These are phyloP conservation scores for Silene vulgaris DNA, from an alignment of 179 eudicot species.

Conservation along the genomic window DNA sequence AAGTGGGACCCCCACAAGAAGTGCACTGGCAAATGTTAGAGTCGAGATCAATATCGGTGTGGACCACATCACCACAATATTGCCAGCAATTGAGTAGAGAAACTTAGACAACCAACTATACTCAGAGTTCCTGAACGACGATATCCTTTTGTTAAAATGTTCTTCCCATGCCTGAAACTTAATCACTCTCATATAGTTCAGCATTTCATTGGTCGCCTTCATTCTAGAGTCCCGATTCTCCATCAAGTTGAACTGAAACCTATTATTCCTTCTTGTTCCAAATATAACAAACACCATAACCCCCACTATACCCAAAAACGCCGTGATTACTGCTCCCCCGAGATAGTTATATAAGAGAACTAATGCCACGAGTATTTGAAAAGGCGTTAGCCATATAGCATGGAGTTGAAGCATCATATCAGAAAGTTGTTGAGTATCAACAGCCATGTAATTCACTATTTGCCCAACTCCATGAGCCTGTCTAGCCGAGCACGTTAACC, in stretches of 20 bases:
- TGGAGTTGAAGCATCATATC: constrained; percentile 96
- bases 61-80: constrained; percentile 80
- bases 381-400: constrained; percentile 78
- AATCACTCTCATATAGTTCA: constrained; percentile 85
- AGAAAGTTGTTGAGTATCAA: constrained; percentile 93
- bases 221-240: constrained; percentile 66
- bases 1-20: constrained; percentile 54
- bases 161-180: constrained; percentile 98
- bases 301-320: constrained; percentile 45
- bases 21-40: constrained; percentile 65
- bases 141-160: constrained; percentile 63
- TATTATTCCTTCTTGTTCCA: constrained; percentile 55
- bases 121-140: constrained; percentile 56
- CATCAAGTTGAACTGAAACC: constrained; percentile 63
- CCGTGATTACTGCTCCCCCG: constrained; percentile 49
- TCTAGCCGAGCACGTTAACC: constrained; percentile 72
- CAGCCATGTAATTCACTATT: constrained; percentile 94
- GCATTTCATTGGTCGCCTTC: constrained; percentile 97
- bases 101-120: constrained; percentile 73
- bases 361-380: constrained; percentile 62
- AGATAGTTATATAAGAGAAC: constrained; percentile 50
- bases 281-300: constrained; percentile 52
- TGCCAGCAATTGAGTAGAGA: constrained; percentile 55
- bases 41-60: constrained; percentile 57
- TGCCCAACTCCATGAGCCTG: constrained; percentile 91